Evolutionary conservation across 2,329 filamentous ascomycete species (phyloP), one percentile per base, ranked within the genome.

Genomic region (Didymosphaeria variabile): DNA sequence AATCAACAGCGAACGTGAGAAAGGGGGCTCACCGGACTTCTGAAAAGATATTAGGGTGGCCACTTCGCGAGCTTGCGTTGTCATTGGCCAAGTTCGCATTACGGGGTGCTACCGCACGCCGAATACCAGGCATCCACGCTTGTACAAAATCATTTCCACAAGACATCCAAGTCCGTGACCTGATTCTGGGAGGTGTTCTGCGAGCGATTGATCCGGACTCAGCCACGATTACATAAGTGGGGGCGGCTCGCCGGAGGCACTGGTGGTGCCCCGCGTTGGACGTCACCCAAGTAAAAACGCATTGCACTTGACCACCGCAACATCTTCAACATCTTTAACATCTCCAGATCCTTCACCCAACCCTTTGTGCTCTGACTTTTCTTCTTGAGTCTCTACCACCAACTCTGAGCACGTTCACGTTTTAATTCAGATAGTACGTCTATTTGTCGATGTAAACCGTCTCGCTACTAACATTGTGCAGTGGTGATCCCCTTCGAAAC

Each of bases 401-500:
- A 50, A 50, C 47, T 34, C 23, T 34, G 29, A 50, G 47, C 47
- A 50, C 26, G 29, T 55, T 38, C 49, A 17, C 49, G 21, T 40
- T 19, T 0, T 40, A 52, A 26, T n/a, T 52, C n/a, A 52, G 49
- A 40, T n/a, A 52, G 49, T 40, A 52, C 21, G 34, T 26, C 34
- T 52, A 38, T 26, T 40, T 52, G n/a, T 52, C 49, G 49, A 52
- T 52, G 5, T 40, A 52, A 52, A 40, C 49, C 32, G 32, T 26
- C 49, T 52, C 32, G 49, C 32, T 38, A 52, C n/a, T 40, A 52
- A 52, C 49, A 40, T 38, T 40, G 32, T 23, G n/a, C 49, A 52
- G 49, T 58, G 56, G 47, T 58, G 38, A 45, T 54, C 10, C 58
- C 55, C 47, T 57, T 61, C 42, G 54, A 60, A 59, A 55, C 38